These are phyloP conservation scores for Penicillium brasilianum DNA, from an alignment of 2,329 filamentous ascomycete species.

Conservation along the genomic window DNA sequence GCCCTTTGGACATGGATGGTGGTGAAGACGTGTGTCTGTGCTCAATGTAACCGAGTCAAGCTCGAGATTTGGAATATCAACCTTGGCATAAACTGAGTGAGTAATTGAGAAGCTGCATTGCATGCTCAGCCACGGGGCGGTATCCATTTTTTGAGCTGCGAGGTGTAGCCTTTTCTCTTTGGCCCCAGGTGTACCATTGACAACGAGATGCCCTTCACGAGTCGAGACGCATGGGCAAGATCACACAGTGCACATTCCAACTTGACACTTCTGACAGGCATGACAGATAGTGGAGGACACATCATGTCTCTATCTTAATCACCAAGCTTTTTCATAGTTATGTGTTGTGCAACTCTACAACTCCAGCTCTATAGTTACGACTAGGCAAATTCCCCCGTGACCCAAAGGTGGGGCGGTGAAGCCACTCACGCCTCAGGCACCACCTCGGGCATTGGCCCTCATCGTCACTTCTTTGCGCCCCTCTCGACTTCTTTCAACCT, in stretches of 20 bases:
- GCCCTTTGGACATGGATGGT: not conserved
- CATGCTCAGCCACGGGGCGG: not conserved
- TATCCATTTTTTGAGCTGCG: not conserved
- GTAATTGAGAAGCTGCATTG: not conserved
- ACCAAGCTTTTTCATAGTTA: not conserved
- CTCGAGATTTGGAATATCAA: not conserved
- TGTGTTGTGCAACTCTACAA: no score
- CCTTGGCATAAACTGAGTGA: not conserved
- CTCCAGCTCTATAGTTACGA: not conserved
- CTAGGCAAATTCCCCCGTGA: conserved; percentile 1
- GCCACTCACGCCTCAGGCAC: conserved; percentile 17
- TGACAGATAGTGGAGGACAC: not conserved
- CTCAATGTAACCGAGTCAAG: not conserved
- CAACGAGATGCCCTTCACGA: not conserved
- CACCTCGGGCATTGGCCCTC: conserved; percentile 17
- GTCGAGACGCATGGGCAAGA: not conserved
- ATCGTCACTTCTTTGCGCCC: conserved; percentile 22
- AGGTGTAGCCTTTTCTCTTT: not conserved
- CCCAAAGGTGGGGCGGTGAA: conserved; percentile 20
- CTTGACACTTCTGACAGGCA: not conserved
- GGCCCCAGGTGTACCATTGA: not conserved
- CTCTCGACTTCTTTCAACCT: conserved; percentile 18
- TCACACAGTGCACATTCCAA: not conserved
- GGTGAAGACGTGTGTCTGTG: conserved; percentile 9
- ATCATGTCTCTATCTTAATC: not conserved